Evolutionary conservation across 345 rosid species (phyloP).

Genomic region (Erysimum cheiranthoides): DNA sequence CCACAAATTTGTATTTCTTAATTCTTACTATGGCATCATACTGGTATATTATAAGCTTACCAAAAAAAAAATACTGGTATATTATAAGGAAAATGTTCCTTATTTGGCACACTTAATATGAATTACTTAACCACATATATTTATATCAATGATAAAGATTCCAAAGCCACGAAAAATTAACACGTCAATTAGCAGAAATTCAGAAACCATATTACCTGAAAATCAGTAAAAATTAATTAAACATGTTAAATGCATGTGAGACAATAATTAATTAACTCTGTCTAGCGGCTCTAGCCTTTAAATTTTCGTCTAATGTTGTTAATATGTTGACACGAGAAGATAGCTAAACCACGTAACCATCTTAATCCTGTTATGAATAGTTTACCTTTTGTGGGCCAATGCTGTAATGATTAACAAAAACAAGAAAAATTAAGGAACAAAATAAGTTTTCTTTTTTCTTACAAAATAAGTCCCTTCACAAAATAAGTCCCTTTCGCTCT

Average conservation of each 20-base stretch:
- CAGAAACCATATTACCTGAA: neutral
- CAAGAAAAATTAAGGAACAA: slow-evolving; percentile 8
- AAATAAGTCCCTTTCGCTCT: no score
- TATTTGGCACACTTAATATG: neutral
- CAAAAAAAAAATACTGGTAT: no score
- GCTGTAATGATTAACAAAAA: slow-evolving; percentile 6
- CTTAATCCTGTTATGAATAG: neutral
- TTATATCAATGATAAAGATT: neutral
- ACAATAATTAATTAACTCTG: neutral
- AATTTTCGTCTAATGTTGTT: slow-evolving; percentile 7
- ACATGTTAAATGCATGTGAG: neutral
- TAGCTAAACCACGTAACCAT: neutral
- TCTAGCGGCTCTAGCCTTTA: neutral
- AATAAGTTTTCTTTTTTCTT: no score
- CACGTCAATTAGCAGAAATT: neutral
- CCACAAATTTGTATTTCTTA: no score
- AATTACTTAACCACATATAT: neutral
- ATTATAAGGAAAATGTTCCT: neutral
- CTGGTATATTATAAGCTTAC: no score
- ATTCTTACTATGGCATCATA: no score
- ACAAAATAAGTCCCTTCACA: no score
- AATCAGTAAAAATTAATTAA: slow-evolving; percentile 17
- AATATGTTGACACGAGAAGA: slow-evolving; percentile 16
- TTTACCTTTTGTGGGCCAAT: neutral
- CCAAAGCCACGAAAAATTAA: neutral